Evolutionary conservation across 768 basidiomycete species (phyloP).

Genomic region (Mycena crocata): DNA sequence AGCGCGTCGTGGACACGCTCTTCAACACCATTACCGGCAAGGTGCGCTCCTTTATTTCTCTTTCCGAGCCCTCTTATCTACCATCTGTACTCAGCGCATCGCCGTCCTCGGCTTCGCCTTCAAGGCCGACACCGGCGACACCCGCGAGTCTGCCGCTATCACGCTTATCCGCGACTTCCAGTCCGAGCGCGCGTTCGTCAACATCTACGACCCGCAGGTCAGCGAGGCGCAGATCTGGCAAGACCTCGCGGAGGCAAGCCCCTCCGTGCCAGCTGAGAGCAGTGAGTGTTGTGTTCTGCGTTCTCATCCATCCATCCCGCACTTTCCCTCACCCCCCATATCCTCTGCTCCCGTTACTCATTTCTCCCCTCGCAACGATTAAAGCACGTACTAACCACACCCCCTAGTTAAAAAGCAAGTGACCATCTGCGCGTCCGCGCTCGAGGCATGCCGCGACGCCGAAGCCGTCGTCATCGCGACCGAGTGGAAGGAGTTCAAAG

Average conservation of each 20-base stretch:
- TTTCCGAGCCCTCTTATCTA: constrained; percentile 8
- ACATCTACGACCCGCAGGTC: constrained; percentile 94
- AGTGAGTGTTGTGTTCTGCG: constrained; percentile 57
- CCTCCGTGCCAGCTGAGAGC: constrained; percentile 67
- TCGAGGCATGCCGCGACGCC: constrained; percentile 88
- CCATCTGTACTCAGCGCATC: constrained; percentile 67
- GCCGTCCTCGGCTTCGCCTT: constrained; percentile 98
- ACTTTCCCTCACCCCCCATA: neutral
- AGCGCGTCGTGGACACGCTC: constrained; percentile 94
- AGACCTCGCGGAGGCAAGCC: constrained; percentile 78
- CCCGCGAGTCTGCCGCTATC: constrained; percentile 96
- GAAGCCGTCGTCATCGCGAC: constrained; percentile 97
- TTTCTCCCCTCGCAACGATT: too few relatives aligned
- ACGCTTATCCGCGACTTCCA: constrained; percentile 95
- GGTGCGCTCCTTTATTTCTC: constrained; percentile 59
- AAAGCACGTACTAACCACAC: too few relatives aligned
- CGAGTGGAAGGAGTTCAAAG: constrained; percentile 97
- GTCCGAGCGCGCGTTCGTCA: constrained; percentile 86
- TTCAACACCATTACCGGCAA: constrained; percentile 99
- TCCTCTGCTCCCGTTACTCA: constrained; percentile 26
- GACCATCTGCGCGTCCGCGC: constrained; percentile 77
- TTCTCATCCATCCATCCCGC: too few relatives aligned
- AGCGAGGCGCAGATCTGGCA: constrained; percentile 87
- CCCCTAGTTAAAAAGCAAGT: constrained; percentile 87
- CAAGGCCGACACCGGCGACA: constrained; percentile 99